Evolutionary conservation across 495 filamentous ascomycete genomes (phyloP).

Genomic region (Neurospora terricola): DNA sequence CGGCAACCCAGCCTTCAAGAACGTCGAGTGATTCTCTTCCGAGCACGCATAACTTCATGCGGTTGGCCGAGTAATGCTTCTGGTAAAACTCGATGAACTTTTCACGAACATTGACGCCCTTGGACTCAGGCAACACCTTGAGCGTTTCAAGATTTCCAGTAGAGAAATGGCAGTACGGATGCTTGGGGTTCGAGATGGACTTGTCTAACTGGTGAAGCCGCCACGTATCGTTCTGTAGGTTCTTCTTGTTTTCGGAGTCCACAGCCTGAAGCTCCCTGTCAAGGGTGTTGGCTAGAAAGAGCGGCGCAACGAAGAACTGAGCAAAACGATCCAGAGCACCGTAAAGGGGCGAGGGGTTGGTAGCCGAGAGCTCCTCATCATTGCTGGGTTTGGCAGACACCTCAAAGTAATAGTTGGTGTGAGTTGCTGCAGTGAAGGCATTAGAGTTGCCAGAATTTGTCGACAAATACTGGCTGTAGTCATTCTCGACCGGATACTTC

Average conservation of each 20-base stretch:
- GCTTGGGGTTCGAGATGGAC: conserved; percentile 75
- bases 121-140: conserved; percentile 69
- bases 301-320: conserved; percentile 90
- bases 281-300: conserved; percentile 82
- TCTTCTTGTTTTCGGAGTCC: conserved; percentile 99
- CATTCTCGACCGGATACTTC: conserved; percentile 96
- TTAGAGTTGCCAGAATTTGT: conserved; percentile 86
- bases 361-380: conserved; percentile 37
- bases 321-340: conserved; percentile 93
- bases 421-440: conserved; percentile 85
- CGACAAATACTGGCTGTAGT: conserved; percentile 86
- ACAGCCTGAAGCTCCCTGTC: conserved; percentile 89
- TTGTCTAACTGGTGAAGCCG: conserved; percentile 87
- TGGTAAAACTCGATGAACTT: conserved; percentile 93
- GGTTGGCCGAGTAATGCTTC: conserved; percentile 87
- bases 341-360: conserved; percentile 64
- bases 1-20: conserved; percentile 77
- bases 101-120: conserved; percentile 78
- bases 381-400: conserved; percentile 63
- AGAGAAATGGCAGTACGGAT: conserved; percentile 94
- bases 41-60: conserved; percentile 89
- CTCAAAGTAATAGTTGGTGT: conserved; percentile 98
- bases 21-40: conserved; percentile 84
- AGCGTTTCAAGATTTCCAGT: conserved; percentile 88
- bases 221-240: conserved; percentile 92